phyloP scores from a whole-genome alignment of 352 stramenopile species.

The Globisporangium barbulae region DNA sequence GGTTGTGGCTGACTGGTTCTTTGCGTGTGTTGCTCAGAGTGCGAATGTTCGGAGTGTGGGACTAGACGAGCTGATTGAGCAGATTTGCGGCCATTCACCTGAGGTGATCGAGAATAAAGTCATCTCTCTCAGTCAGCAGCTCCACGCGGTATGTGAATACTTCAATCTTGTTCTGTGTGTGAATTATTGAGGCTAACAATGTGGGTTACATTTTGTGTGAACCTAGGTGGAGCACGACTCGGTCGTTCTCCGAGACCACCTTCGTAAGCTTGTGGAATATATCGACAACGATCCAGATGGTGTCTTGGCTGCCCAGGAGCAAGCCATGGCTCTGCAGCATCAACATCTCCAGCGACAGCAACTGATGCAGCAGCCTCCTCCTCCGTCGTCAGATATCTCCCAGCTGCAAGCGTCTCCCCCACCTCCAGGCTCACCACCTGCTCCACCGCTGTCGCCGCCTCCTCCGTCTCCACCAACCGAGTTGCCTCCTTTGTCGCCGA shows the following conservation, averaged over 20 bases:
- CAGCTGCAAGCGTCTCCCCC: not conserved
- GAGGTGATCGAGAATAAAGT: constrained; percentile 74
- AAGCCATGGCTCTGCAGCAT: constrained; percentile 23
- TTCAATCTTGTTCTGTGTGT: not conserved
- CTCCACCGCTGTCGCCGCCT: constrained; percentile 17
- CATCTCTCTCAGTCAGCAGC: constrained; percentile 40
- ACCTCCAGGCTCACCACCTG: constrained; percentile 14
- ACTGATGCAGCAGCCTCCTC: constrained; percentile 11
- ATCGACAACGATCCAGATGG: constrained; percentile 64
- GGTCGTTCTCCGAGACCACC: constrained; percentile 51
- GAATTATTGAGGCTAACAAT: not conserved
- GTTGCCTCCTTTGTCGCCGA: constrained; percentile 15
- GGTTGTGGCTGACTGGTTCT: not conserved
- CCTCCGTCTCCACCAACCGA: constrained; percentile 23
- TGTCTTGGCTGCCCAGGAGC: constrained; percentile 36
- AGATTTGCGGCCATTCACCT: constrained; percentile 71
- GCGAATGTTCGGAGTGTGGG: constrained; percentile 74
- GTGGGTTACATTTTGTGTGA: not conserved
- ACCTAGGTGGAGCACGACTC: constrained; percentile 74
- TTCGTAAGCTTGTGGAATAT: constrained; percentile 67
- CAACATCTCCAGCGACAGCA: constrained; percentile 16
- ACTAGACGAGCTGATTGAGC: constrained; percentile 81
- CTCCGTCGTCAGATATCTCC: not conserved
- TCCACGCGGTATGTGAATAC: constrained; percentile 38
- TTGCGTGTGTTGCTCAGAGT: constrained; percentile 35